phyloP scores from a whole-genome alignment of 768 basidiomycete genomes.

The Auricularia sp. region DNA sequence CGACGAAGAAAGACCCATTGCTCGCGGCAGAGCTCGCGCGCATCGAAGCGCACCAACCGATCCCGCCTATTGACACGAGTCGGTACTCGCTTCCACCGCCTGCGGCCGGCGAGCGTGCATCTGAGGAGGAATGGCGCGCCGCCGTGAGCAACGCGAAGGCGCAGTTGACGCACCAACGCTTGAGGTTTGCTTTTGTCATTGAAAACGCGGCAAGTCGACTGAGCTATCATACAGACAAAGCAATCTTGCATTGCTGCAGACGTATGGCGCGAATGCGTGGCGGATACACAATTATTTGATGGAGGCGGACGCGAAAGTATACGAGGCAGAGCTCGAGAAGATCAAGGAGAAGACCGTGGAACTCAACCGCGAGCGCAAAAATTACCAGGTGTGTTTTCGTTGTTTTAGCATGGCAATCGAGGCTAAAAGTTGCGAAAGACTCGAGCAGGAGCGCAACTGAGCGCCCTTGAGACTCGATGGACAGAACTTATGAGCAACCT shows the following conservation, averaged over 20 bases:
- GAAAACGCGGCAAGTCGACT: conserved; percentile 6
- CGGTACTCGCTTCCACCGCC: conserved; percentile 72
- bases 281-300: conserved; percentile 82
- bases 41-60: conserved; percentile 54
- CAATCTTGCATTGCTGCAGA: conserved; percentile 73
- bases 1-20: conserved; percentile 50
- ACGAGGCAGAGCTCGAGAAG: conserved; percentile 66
- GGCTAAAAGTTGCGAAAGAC: conserved; percentile 36
- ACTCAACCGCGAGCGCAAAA: conserved; percentile 83
- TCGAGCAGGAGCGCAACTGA: conserved; percentile 67
- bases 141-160: conserved; percentile 69
- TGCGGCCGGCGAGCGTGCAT: conserved; percentile 39
- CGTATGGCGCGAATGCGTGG: conserved; percentile 87
- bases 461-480: conserved; percentile 78
- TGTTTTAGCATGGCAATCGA: not conserved
- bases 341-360: conserved; percentile 70
- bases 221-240: conserved; percentile 44
- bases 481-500: conserved; percentile 85
- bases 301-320: conserved; percentile 62
- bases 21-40: conserved; percentile 66
- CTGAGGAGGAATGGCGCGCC: conserved; percentile 66
- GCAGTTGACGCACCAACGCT: conserved; percentile 76
- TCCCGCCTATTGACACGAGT: conserved; percentile 57
- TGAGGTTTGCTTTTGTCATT: conserved; percentile 41
- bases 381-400: conserved; percentile 50